Evolutionary conservation across 169 alveolate genomes (phyloP), one percentile per base, ranked within the genome.

Genomic region (Eimeria sp.): DNA sequence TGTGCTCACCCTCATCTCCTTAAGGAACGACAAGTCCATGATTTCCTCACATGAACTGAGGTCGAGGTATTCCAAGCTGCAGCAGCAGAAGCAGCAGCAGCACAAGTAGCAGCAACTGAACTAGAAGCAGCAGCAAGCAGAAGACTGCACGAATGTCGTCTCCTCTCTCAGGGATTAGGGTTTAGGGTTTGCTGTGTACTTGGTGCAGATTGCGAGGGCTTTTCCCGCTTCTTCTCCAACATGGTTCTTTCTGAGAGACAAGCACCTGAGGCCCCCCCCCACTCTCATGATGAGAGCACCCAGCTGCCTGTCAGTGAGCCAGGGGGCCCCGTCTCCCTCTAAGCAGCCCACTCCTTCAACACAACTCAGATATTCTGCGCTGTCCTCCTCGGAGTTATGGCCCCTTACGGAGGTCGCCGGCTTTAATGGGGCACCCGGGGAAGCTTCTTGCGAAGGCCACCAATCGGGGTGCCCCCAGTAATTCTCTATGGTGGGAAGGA

Each of bases 291-390:
- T 25, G 10, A 78, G 61, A 34, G 25, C 47, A 45, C 73, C 34
- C 90, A 43, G 49, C 47, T 22, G 47, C 54, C 49, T 47, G 51
- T 30, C 43, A 16, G 47, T 25, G 25, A 49, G 90, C 90, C 97
- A 97, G 99, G 97, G 18, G 99, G 99, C 86, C 99, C 99, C 70
- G 98, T 40, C 58, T 76, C 34, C 87, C 98, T 99, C 89, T 97
- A 98, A 72, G 98, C 98, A 88, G 98, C 98, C 95, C 98, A 98
- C 40, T 98, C 99, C 92, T 98, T 98, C 76, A 57, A 61, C 67
- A 96, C 87, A 45, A 61, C 87, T 2, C 70, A 61, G 7, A 61
- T 4, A 13, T 20, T 18, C 20, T 61, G 70, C 11, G 0, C 20
- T 61, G 11, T 78, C 88, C 61, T 34, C 65, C 47, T 72, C 47